These are phyloP conservation scores for Ricinus communis DNA, from an alignment of 345 rosid genomes.

Conservation along the genomic window DNA sequence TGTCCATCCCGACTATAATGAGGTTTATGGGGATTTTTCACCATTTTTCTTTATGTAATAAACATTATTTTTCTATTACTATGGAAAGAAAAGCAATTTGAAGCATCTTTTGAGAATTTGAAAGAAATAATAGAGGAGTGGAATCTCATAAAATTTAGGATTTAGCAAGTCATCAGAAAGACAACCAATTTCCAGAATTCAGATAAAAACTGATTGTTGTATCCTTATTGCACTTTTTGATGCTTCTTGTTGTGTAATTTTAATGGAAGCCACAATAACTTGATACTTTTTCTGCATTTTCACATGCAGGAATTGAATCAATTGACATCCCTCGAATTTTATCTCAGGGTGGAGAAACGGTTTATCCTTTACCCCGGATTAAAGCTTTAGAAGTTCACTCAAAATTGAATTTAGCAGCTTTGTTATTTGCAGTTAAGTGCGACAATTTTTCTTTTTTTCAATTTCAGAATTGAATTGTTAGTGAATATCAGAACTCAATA, in stretches of 20 bases:
- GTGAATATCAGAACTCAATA: slow-evolving; percentile 19
- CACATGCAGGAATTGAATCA: slow-evolving; percentile 74
- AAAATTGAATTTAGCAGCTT: slow-evolving; percentile 80
- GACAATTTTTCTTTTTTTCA: slow-evolving; percentile 17
- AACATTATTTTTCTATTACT: neutral
- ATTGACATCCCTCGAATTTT: slow-evolving; percentile 84
- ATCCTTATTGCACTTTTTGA: slow-evolving; percentile 3
- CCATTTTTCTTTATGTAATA: neutral
- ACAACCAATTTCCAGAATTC: neutral
- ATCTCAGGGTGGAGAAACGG: slow-evolving; percentile 96
- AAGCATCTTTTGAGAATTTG: neutral
- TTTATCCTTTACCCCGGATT: slow-evolving; percentile 87
- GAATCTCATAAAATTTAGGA: too few species aligned
- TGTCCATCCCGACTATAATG: neutral
- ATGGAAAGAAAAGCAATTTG: neutral
- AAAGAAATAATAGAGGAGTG: neutral
- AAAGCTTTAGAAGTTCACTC: slow-evolving; percentile 87
- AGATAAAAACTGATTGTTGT: neutral
- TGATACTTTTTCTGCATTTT: slow-evolving; percentile 15
- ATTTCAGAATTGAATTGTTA: slow-evolving; percentile 13
- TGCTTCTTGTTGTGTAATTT: slow-evolving; percentile 2
- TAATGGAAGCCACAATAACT: slow-evolving; percentile 11
- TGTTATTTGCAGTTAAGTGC: slow-evolving; percentile 82
- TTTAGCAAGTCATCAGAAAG: neutral
- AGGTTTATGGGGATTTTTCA: neutral